Evolutionary conservation across 495 filamentous ascomycete genomes (phyloP).

Genomic region (Diplogelasinospora grovesii): DNA sequence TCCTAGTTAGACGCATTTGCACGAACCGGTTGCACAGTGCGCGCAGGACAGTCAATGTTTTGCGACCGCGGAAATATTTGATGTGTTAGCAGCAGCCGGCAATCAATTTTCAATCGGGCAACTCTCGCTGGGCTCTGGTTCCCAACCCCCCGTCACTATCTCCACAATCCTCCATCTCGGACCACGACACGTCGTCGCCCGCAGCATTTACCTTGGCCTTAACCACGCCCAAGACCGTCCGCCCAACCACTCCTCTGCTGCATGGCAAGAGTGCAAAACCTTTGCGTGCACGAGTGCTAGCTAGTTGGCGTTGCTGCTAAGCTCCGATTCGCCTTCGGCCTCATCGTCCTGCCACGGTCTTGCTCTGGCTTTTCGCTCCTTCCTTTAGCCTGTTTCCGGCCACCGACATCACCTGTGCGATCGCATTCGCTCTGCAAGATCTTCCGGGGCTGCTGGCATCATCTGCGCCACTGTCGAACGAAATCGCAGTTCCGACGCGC

Average conservation of each 20-base stretch:
- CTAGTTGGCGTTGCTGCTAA: no score
- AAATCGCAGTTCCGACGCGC: not conserved
- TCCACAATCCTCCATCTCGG: constrained; percentile 26
- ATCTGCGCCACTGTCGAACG: not conserved
- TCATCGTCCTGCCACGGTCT: not conserved
- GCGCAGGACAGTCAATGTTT: constrained; percentile 1
- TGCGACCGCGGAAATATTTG: constrained; percentile 19
- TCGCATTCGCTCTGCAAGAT: constrained; percentile 8
- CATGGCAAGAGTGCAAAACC: no score
- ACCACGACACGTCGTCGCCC: constrained; percentile 28
- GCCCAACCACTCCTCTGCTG: constrained; percentile 12
- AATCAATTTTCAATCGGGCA: constrained; percentile 23
- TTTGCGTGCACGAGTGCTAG: no score
- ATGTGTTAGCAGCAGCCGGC: constrained; percentile 6
- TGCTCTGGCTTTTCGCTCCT: not conserved
- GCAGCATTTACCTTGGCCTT: constrained; percentile 12
- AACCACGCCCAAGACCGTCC: constrained; percentile 5
- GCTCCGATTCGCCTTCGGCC: no score
- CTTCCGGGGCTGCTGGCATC: not conserved
- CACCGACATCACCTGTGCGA: not conserved
- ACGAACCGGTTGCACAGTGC: no score
- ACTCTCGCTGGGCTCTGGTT: constrained; percentile 12
- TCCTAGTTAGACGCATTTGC: no score
- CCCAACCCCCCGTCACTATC: constrained; percentile 28
- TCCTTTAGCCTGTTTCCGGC: constrained; percentile 1